A percentile compares a stretch with the other conserved stretches of the same genome.
Evolutionary conservation across 2,329 filamentous ascomycete species (phyloP).

Genomic region (Exophiala bonariae): DNA sequence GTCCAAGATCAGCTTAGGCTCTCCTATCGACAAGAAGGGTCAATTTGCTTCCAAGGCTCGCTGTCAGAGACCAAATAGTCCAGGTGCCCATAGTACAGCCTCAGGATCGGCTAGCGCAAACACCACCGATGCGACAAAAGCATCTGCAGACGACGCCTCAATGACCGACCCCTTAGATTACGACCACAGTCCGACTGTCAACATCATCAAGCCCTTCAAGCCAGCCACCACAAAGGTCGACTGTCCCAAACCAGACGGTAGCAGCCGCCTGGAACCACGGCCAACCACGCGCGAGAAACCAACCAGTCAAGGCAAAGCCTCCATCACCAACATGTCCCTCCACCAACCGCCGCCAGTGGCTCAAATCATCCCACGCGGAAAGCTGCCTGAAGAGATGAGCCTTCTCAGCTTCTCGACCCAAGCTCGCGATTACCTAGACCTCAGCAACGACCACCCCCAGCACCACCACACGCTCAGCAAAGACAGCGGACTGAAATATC

Average conservation of each 20-base stretch:
- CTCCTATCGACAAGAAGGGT: background rate
- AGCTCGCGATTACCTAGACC: background rate
- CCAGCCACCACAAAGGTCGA: background rate
- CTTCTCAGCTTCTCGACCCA: conserved; percentile 1
- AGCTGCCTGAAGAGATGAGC: conserved; percentile 10
- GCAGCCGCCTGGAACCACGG: background rate
- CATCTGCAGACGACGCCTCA: conserved; percentile 9
- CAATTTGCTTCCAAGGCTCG: background rate
- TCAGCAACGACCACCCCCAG: background rate
- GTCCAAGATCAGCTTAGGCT: background rate
- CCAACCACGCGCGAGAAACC: background rate
- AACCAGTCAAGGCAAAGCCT: background rate
- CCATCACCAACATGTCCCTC: background rate
- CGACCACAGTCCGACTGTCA: background rate
- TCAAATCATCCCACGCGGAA: background rate
- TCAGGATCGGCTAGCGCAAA: background rate
- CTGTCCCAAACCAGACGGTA: background rate
- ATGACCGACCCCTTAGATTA: conserved; percentile 18
- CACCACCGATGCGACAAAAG: conserved; percentile 6
- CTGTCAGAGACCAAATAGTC: conserved; percentile 5
- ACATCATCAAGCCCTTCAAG: background rate
- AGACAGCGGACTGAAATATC: background rate
- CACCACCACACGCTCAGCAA: background rate
- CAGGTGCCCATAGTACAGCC: conserved; percentile 4
- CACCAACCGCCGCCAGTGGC: conserved; percentile 9